These are phyloP conservation scores for Helotiales sp. DNA, from an alignment of 2,329 filamentous ascomycete species.

Conservation along the genomic window DNA sequence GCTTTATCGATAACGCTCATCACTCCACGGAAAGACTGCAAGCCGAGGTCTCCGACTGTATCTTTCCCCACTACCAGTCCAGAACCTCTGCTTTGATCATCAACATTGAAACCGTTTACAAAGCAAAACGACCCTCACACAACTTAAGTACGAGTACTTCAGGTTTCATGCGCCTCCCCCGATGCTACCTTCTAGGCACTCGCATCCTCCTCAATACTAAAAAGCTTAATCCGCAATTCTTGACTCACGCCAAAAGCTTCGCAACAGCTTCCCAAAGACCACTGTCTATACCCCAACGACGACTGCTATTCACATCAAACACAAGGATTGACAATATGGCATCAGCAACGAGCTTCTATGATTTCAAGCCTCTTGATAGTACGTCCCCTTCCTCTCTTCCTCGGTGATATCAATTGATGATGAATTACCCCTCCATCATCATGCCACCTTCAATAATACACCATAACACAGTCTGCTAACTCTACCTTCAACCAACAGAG, in stretches of 20 bases:
- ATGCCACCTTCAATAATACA: neutral
- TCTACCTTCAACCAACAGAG: conserved; percentile 48
- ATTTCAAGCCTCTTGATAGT: conserved; percentile 84
- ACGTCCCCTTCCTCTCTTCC: conserved; percentile 38
- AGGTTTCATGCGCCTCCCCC: neutral
- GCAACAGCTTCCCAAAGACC: neutral
- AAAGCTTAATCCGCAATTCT: neutral
- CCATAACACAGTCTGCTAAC: conserved; percentile 6
- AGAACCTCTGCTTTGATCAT: conserved; percentile 23
- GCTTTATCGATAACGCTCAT: neutral
- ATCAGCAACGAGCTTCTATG: conserved; percentile 72
- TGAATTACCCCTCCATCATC: neutral
- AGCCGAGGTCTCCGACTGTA: conserved; percentile 6
- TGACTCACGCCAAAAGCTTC: neutral
- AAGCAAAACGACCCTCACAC: conserved; percentile 4
- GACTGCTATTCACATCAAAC: neutral
- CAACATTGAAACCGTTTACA: conserved; percentile 18
- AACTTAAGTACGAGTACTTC: neutral
- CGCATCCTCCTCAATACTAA: neutral
- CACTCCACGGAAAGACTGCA: neutral
- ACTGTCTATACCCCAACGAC: neutral
- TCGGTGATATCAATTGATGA: neutral
- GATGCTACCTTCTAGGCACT: neutral
- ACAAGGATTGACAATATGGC: conserved; percentile 49
- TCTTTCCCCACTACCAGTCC: neutral